A percentile compares a stretch with the other conserved stretches of the same genome.
phyloP scores from a whole-genome alignment of 371 early-diverging fungal genomes.

The Gilbertella persicaria region DNA sequence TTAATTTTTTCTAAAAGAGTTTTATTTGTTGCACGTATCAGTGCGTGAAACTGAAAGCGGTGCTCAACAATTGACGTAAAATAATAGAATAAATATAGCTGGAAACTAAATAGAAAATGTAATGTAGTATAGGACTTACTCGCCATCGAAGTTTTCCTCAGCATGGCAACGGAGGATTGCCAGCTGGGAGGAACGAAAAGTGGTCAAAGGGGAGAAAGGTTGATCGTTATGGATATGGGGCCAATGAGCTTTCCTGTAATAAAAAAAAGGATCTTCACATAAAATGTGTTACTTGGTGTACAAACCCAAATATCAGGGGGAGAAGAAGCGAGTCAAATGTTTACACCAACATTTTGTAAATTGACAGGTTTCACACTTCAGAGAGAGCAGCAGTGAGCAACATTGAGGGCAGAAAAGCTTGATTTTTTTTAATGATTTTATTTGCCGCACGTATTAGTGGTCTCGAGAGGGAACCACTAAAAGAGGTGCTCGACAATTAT shows the following conservation, averaged over 20 bases:
- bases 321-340: not conserved
- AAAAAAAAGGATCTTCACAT: conserved; percentile 6
- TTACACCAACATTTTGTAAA: not conserved
- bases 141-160: not conserved
- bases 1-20: too few species aligned
- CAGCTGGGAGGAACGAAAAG: not conserved
- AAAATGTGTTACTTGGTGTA: conserved; percentile 15
- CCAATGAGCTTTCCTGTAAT: not conserved
- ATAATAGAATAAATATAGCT: not conserved
- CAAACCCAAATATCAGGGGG: conserved; percentile 4
- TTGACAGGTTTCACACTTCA: not conserved
- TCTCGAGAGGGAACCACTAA: too few species aligned
- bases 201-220: not conserved
- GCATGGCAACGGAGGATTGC: not conserved
- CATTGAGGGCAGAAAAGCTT: not conserved
- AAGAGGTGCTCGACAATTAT: too few species aligned
- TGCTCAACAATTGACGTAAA: not conserved
- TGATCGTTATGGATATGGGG: not conserved
- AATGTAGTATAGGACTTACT: not conserved
- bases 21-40: not conserved
- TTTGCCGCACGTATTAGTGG: too few species aligned
- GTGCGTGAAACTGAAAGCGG: too few species aligned
- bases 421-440: too few species aligned
- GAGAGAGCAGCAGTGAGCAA: not conserved
- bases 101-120: too few species aligned